Evolutionary conservation across 805 yeast genomes (phyloP).

Genomic region (Isabelozyma rhagii): DNA sequence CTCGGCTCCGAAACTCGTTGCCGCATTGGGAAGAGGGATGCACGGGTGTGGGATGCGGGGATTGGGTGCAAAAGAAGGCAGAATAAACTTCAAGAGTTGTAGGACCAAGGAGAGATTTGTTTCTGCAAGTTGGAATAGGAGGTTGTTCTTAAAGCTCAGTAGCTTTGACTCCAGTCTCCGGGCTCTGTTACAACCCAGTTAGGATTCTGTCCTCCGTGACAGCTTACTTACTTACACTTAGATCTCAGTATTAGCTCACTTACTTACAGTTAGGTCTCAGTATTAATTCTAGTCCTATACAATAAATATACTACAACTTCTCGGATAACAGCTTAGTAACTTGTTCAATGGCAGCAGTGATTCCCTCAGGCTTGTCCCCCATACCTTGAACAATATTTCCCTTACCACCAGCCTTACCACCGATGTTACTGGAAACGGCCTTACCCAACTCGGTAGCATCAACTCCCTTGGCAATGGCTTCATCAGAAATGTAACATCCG

Average conservation of each 20-base stretch:
- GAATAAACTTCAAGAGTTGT: too few species aligned
- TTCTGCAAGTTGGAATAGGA: too few species aligned
- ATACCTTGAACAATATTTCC: slow-evolving; percentile 96
- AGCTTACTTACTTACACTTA: too few species aligned
- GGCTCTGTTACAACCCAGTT: too few species aligned
- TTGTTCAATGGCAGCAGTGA: slow-evolving; percentile 70
- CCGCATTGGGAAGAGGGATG: background rate
- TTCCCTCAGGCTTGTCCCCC: slow-evolving; percentile 77
- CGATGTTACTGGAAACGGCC: slow-evolving; percentile 68
- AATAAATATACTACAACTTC: slow-evolving; percentile 41
- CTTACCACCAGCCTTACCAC: slow-evolving; percentile 99
- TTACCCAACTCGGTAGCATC: slow-evolving; percentile 74
- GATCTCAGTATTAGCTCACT: background rate
- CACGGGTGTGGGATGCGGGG: background rate
- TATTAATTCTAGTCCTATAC: background rate
- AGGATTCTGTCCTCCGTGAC: too few species aligned
- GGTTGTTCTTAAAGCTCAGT: too few species aligned
- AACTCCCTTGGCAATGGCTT: slow-evolving; percentile 64
- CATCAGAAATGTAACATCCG: slow-evolving; percentile 84
- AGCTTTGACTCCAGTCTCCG: too few species aligned
- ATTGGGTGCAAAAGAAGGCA: background rate
- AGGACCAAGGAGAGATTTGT: too few species aligned
- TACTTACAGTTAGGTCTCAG: background rate
- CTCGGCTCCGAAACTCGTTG: too few species aligned
- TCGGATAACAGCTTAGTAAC: slow-evolving; percentile 59